These are phyloP conservation scores for Gracilaria domingensis DNA, from an alignment of 23 red algal species.

Conservation along the genomic window DNA sequence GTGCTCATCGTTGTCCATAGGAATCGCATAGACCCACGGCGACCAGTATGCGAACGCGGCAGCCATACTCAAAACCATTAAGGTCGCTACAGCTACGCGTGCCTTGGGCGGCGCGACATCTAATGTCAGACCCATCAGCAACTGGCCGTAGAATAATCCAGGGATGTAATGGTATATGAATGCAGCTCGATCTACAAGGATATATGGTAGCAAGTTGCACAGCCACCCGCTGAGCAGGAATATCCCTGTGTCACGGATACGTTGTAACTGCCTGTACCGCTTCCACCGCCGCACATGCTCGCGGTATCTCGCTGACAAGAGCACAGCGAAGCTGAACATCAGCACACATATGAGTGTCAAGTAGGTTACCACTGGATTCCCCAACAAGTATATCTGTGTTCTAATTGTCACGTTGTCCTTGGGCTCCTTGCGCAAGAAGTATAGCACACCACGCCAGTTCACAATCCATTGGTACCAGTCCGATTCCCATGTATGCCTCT, in stretches of 20 bases:
- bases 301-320: constrained; percentile 45
- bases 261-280: not conserved
- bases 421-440: constrained; percentile 67
- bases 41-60: constrained; percentile 86
- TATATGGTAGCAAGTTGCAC: constrained; percentile 92
- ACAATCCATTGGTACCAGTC: constrained; percentile 96
- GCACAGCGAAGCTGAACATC: not conserved
- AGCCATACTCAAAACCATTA: constrained; percentile 32
- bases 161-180: constrained; percentile 99
- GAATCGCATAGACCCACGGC: constrained; percentile 91
- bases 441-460: constrained; percentile 88
- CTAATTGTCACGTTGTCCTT: constrained; percentile 30
- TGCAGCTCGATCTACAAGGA: constrained; percentile 87
- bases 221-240: constrained; percentile 83
- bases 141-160: constrained; percentile 85
- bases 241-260: constrained; percentile 56
- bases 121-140: constrained; percentile 74
- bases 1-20: constrained; percentile 71
- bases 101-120: constrained; percentile 59
- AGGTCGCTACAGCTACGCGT: constrained; percentile 4
- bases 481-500: constrained; percentile 88
- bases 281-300: not conserved
- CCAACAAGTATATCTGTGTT: constrained; percentile 88
- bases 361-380: constrained; percentile 88
- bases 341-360: constrained; percentile 43